phyloP scores from a whole-genome alignment of 225 moss, liverwort and hornwort genomes.

The Lunularia cruciata region DNA sequence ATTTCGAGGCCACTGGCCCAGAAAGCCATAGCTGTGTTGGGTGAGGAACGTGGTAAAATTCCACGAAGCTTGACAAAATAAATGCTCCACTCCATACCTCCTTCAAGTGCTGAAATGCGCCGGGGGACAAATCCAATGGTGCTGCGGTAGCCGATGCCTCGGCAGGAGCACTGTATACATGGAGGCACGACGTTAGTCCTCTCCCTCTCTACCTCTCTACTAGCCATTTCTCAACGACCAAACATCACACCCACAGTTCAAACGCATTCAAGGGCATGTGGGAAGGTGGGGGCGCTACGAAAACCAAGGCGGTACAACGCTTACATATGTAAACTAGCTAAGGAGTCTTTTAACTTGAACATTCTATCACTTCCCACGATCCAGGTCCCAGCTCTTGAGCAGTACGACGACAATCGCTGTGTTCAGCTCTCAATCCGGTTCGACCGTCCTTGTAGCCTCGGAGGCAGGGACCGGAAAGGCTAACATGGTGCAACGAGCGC shows the following conservation, averaged over 20 bases:
- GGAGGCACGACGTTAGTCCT: background rate
- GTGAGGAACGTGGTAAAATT: no score
- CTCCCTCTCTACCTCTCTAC: background rate
- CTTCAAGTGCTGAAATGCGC: constrained; percentile 68
- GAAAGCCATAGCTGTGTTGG: background rate
- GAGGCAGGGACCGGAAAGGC: background rate
- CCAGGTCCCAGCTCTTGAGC: background rate
- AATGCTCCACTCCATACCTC: constrained; percentile 53
- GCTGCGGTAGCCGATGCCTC: constrained; percentile 48
- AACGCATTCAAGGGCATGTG: no score
- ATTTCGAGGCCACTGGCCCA: background rate
- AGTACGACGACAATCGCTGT: background rate
- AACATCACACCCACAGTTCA: background rate
- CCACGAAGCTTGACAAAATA: no score
- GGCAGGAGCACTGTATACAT: constrained; percentile 65
- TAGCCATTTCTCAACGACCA: background rate
- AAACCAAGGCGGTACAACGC: background rate
- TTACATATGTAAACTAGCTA: constrained; percentile 21
- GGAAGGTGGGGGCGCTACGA: background rate
- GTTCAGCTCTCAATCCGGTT: background rate
- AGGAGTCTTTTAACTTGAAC: constrained; percentile 25
- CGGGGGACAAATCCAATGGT: constrained; percentile 73
- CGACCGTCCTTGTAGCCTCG: background rate
- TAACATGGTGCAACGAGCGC: background rate
- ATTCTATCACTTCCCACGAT: background rate